Evolutionary conservation across 805 yeast species (phyloP), one percentile per base, ranked within the genome.

Genomic region (Metschnikowia reukaufii): DNA sequence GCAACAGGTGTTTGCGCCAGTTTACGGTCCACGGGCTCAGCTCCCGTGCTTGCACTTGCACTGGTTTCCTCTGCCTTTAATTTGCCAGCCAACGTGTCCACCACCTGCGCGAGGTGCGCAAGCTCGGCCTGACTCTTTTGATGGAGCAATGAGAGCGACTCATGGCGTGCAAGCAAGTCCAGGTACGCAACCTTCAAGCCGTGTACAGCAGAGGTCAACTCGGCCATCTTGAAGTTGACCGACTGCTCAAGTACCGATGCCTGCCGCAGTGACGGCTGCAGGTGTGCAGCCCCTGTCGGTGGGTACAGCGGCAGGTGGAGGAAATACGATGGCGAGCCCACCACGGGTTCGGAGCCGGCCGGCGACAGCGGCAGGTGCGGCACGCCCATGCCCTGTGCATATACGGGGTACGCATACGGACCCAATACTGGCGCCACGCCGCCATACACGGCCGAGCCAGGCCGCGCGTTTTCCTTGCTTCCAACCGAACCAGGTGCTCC

Each of bases 71-170:
- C 21, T 18, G 33, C 33, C 13, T 42, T 34, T 12, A 5, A 31
- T 15, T 30, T 15, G 36, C 37, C 18, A n/a, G 54, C 44, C 45
- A 56, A 43, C 39, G 54, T 62, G 42, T 73, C 77, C 34, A 75
- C 59, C 39, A 76, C 57, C 18, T 81, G 86, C 9, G 82, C 54
- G 7, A 82, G 48, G 32, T 72, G 72, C 2, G 81, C 74, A 63
- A 79, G 67, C 54, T 83, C 88, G 44, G 71, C 56, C 55, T 79
- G 81, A 15, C 77, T 70, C 44, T 70, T 68, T 31, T 74, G 72
- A 47, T 79, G 56, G 40, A 79, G 82, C 4, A 74, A 78, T 27
- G 66, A 60, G 6, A 81, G 69, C 9, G 69, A 55, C 23, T 81
- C 85, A 56, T 77, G 76, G 43, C 74, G 68, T 13, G 71, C 56